Evolutionary conservation across 495 filamentous ascomycete species (phyloP).

Genomic region (Pyrenopolyporus hunteri): DNA sequence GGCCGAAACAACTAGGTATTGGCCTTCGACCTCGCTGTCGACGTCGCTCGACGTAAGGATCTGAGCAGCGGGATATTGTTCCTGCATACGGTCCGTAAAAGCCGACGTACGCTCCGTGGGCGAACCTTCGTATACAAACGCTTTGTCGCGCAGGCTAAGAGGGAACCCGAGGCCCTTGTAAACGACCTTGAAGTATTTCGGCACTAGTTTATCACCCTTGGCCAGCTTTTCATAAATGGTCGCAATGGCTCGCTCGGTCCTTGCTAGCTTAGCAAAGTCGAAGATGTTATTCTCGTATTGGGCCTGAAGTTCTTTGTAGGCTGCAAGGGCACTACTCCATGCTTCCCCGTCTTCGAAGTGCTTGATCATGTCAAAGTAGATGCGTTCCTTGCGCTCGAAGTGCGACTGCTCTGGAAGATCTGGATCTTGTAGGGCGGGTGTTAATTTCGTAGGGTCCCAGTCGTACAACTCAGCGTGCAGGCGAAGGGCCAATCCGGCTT

Average conservation of each 20-base stretch:
- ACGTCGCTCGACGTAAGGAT: constrained; percentile 73
- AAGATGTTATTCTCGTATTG: constrained; percentile 90
- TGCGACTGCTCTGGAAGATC: constrained; percentile 80
- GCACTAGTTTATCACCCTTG: constrained; percentile 75
- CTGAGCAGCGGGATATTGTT: constrained; percentile 87
- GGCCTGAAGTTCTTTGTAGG: constrained; percentile 85
- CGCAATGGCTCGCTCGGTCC: constrained; percentile 89
- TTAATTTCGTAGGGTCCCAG: constrained; percentile 77
- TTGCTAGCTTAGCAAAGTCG: constrained; percentile 90
- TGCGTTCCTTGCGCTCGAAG: constrained; percentile 89
- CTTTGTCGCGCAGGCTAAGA: constrained; percentile 78
- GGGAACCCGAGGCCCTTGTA: constrained; percentile 95
- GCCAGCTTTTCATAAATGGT: constrained; percentile 88
- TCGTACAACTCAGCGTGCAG: constrained; percentile 93
- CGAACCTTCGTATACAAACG: constrained; percentile 88
- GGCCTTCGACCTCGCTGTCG: constrained; percentile 80
- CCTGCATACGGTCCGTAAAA: constrained; percentile 92
- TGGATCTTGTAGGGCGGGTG: constrained; percentile 74
- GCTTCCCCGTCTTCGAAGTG: constrained; percentile 90
- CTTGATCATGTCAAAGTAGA: constrained; percentile 94
- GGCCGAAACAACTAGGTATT: constrained; percentile 84
- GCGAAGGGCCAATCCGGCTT: constrained; percentile 87
- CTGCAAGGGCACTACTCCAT: constrained; percentile 87
- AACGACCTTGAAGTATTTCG: constrained; percentile 89
- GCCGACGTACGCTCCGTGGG: constrained; percentile 75